These are phyloP conservation scores for Exophiala oligosperma DNA, from an alignment of 2,329 filamentous ascomycete genomes.

Conservation along the genomic window DNA sequence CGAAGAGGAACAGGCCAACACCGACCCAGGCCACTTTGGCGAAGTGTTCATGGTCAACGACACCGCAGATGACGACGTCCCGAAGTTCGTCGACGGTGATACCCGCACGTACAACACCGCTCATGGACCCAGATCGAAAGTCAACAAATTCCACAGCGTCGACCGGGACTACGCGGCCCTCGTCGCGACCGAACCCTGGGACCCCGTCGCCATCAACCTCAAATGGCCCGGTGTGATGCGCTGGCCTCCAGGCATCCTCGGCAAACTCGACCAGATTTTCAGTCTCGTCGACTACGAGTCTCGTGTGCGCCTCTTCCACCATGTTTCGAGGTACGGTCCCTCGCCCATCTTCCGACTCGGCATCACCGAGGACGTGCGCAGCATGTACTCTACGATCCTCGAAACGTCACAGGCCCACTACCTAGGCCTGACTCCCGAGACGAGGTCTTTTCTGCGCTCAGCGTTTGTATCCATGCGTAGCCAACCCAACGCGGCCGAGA, in stretches of 20 bases:
- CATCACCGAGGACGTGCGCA: slow-evolving; percentile 12
- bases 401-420: slow-evolving; percentile 11
- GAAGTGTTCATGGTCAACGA: slow-evolving; percentile 16
- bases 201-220: slow-evolving; percentile 15
- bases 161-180: slow-evolving; percentile 17
- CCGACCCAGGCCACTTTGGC: slow-evolving; percentile 17
- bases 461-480: slow-evolving; percentile 2
- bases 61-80: slow-evolving; percentile 16
- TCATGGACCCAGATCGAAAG: not conserved
- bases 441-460: slow-evolving; percentile 14
- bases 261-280: slow-evolving; percentile 17
- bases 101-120: not conserved
- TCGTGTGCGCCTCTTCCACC: slow-evolving; percentile 22
- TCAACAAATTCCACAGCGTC: slow-evolving; percentile 16
- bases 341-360: slow-evolving; percentile 19
- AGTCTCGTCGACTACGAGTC: slow-evolving; percentile 19
- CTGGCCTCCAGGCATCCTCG: slow-evolving; percentile 13
- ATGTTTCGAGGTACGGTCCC: slow-evolving; percentile 21
- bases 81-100: slow-evolving; percentile 1
- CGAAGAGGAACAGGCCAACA: slow-evolving; percentile 1
- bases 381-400: slow-evolving; percentile 13
- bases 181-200: slow-evolving; percentile 22
- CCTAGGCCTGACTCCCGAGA: slow-evolving; percentile 17
- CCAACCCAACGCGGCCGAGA: slow-evolving; percentile 10
- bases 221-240: slow-evolving; percentile 6